A percentile compares a stretch with the other conserved stretches of the same genome.
Conservation (phyloP, 305 asterid species). For the Solanum chacoense region DNA sequence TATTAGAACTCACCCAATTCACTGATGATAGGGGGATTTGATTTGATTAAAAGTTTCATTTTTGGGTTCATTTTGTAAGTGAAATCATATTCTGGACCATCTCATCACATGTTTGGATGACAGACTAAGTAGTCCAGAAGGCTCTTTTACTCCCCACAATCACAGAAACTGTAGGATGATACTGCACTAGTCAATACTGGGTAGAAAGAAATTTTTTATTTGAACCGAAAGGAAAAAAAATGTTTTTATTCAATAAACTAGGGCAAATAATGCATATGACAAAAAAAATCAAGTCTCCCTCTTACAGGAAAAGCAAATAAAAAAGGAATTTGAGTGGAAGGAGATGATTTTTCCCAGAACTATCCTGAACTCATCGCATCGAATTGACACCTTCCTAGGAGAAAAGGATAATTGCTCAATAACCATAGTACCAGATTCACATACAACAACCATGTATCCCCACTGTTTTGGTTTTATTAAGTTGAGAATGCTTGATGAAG, state of each 20-base stretch:
- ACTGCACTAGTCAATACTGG: neutral
- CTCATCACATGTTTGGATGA: neutral
- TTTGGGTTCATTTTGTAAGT: neutral
- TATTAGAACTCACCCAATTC: neutral
- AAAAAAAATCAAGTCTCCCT: neutral
- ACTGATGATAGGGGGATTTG: neutral
- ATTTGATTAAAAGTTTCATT: neutral
- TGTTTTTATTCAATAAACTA: neutral
- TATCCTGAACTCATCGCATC: neutral
- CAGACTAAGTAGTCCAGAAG: neutral
- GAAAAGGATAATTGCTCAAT: neutral
- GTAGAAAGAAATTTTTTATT: neutral
- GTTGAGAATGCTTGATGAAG: neutral
- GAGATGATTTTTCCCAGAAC: neutral
- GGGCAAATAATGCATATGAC: neutral
- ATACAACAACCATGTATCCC: neutral
- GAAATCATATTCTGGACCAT: neutral
- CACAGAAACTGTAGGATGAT: neutral
- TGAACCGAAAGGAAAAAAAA: neutral
- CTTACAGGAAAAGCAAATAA: neutral
- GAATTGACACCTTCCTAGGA: neutral
- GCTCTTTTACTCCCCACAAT: neutral
- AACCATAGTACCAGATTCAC: neutral
- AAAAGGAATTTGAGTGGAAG: neutral
- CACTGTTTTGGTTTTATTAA: neutral